These are phyloP conservation scores for Mycothermus thermophilus DNA, from an alignment of 495 filamentous ascomycete species.

Conservation along the genomic window DNA sequence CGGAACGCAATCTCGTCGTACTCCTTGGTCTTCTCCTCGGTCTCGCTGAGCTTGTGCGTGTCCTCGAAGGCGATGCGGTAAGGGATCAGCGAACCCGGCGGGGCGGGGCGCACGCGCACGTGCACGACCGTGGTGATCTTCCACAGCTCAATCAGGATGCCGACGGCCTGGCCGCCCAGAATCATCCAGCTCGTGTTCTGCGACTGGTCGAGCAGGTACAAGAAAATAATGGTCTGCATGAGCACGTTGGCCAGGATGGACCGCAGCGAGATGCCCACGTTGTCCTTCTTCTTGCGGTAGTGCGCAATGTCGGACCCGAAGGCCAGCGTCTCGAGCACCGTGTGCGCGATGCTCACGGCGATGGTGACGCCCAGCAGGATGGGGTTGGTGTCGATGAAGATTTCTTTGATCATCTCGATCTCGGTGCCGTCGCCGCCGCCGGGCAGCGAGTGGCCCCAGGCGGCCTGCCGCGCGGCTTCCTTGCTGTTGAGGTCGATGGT, in stretches of 20 bases:
- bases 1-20: conserved; percentile 96
- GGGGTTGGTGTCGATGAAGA: conserved; percentile 86
- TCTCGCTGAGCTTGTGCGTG: conserved; percentile 89
- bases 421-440: conserved; percentile 48
- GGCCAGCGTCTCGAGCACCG: conserved; percentile 88
- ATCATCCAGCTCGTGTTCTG: conserved; percentile 99
- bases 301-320: conserved; percentile 97
- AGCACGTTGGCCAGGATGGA: conserved; percentile 96
- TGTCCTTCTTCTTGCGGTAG: conserved; percentile 99
- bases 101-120: conserved; percentile 61
- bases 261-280: conserved; percentile 86
- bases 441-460: conserved; percentile 46
- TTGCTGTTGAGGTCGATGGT: conserved; percentile 79
- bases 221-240: conserved; percentile 93
- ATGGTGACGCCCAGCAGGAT: conserved; percentile 76
- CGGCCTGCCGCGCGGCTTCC: conserved; percentile 57
- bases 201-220: conserved; percentile 96
- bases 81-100: conserved; percentile 59
- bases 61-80: conserved; percentile 85
- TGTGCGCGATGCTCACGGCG: conserved; percentile 76
- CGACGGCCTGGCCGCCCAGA: conserved; percentile 78
- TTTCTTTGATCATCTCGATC: conserved; percentile 90
- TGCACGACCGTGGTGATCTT: conserved; percentile 97
- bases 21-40: conserved; percentile 94
- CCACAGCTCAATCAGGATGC: conserved; percentile 92